phyloP scores from a whole-genome alignment of 768 basidiomycete species.

The Phaeotremella skinneri region DNA sequence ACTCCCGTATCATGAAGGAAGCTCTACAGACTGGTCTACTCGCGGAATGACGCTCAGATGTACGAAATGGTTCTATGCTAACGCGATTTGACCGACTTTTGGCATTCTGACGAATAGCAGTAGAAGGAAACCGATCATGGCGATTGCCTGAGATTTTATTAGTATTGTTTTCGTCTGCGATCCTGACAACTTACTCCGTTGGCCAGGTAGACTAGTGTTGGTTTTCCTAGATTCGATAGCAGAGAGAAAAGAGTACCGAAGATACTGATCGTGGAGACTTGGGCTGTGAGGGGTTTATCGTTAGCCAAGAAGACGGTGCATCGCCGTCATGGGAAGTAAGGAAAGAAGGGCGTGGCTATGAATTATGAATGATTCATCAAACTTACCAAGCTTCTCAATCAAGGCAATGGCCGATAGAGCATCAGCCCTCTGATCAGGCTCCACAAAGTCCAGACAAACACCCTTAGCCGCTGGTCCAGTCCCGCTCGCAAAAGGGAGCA shows the following conservation, averaged over 20 bases:
- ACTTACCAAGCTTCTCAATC: constrained; percentile 43
- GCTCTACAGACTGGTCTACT: too few species aligned
- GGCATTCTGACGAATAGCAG: constrained; percentile 37
- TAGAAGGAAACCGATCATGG: constrained; percentile 32
- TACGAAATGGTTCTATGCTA: too few species aligned
- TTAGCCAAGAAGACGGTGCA: not conserved
- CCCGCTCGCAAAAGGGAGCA: constrained; percentile 49
- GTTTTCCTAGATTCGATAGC: constrained; percentile 30
- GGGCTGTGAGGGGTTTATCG: constrained; percentile 18
- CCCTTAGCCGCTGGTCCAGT: constrained; percentile 50
- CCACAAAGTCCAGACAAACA: constrained; percentile 49
- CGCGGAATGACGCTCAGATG: too few species aligned
- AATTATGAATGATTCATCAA: constrained; percentile 4
- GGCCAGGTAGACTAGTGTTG: constrained; percentile 36
- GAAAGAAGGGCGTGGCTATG: too few species aligned
- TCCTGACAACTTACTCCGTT: constrained; percentile 40
- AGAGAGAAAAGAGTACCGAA: constrained; percentile 37
- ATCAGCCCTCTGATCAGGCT: constrained; percentile 36
- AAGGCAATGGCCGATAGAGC: constrained; percentile 47
- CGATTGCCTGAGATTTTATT: constrained; percentile 17
- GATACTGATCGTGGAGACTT: constrained; percentile 34
- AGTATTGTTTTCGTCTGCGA: not conserved
- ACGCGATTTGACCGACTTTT: constrained; percentile 14
- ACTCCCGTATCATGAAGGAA: too few species aligned
- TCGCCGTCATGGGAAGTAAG: not conserved